Evolutionary conservation across 257 asterid species (phyloP).

Genomic region (Craterostigma plantagineum): DNA sequence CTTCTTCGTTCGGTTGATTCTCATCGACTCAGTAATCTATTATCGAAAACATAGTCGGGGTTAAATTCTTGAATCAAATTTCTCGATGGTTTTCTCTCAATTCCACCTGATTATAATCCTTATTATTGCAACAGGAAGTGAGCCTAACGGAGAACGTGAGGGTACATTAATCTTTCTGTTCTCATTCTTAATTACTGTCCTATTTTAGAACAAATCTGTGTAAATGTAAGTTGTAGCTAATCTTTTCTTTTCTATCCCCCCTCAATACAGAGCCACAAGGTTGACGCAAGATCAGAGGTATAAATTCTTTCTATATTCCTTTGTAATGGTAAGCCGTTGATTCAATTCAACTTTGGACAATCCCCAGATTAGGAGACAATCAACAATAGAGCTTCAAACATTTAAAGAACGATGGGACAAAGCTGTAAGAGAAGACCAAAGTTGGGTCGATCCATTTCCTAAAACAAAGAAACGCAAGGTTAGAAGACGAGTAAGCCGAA

Average conservation of each 20-base stretch:
- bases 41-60: too few relatives aligned
- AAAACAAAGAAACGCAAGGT: constrained; percentile 16
- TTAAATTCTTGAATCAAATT: neutral
- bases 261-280: constrained; percentile 37
- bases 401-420: constrained; percentile 82
- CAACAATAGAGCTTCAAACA: constrained; percentile 51
- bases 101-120: too few relatives aligned
- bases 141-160: too few relatives aligned
- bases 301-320: constrained; percentile 5
- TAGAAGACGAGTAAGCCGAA: constrained; percentile 9
- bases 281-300: constrained; percentile 84
- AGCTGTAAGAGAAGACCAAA: constrained; percentile 48
- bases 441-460: constrained; percentile 76
- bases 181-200: neutral
- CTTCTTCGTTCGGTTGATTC: too few relatives aligned
- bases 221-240: neutral
- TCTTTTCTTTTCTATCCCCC: constrained; percentile 9
- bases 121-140: too few relatives aligned
- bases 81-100: too few relatives aligned
- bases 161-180: constrained; percentile 1
- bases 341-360: neutral
- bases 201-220: neutral
- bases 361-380: constrained; percentile 67
- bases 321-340: neutral
- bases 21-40: neutral